These are phyloP conservation scores for Mercurialis annua DNA, from an alignment of 345 rosid genomes.

Conservation along the genomic window DNA sequence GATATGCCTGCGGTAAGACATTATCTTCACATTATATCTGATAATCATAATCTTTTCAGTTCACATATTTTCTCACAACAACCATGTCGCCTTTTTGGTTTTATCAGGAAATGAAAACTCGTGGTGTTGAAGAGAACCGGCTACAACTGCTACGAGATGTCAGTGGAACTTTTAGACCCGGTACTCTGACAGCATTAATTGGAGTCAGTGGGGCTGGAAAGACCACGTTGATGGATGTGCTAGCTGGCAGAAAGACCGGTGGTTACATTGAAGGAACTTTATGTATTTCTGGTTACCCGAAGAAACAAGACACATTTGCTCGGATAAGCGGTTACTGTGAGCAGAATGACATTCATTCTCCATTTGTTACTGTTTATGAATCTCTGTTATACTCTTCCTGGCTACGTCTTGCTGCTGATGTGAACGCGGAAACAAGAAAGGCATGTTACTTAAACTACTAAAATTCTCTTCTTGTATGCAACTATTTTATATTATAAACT, in stretches of 20 bases:
- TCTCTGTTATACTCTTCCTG: conserved; percentile 74
- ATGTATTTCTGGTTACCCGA: conserved; percentile 67
- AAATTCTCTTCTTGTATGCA: background rate
- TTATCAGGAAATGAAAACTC: conserved; percentile 66
- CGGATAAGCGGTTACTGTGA: conserved; percentile 77
- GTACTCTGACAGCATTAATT: conserved; percentile 65
- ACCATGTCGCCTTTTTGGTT: background rate
- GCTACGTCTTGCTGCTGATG: conserved; percentile 61
- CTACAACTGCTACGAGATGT: conserved; percentile 59
- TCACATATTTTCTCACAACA: background rate
- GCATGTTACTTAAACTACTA: conserved; percentile 18
- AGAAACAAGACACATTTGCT: conserved; percentile 74
- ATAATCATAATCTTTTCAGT: background rate
- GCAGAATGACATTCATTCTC: conserved; percentile 82
- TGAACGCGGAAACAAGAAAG: conserved; percentile 37
- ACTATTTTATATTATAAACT: background rate
- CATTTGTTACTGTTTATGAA: conserved; percentile 67
- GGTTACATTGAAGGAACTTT: conserved; percentile 70
- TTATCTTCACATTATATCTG: background rate
- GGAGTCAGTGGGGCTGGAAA: conserved; percentile 91
- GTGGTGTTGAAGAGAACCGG: conserved; percentile 53
- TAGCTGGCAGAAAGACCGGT: conserved; percentile 68
- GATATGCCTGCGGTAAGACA: conserved; percentile 75
- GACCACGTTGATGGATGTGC: conserved; percentile 81
- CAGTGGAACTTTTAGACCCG: conserved; percentile 82